Evolutionary conservation across 2,329 filamentous ascomycete species (phyloP), one percentile per base, ranked within the genome.

Genomic region (Hypoxylon sp.): DNA sequence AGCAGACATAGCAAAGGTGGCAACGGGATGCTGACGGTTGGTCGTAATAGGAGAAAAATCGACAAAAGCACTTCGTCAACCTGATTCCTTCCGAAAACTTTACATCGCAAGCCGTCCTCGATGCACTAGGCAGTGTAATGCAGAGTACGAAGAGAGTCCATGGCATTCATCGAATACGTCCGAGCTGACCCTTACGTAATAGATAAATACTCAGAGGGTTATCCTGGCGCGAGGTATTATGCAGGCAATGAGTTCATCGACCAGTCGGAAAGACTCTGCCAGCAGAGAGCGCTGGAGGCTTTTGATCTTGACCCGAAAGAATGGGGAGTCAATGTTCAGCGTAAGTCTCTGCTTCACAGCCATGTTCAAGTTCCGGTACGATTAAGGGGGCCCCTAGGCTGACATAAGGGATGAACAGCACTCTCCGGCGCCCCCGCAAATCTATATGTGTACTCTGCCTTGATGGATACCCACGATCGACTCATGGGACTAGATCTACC

Each of bases 201-300:
- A 91, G 92, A 98, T 81, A 98, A 99, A 80, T 99, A 99, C 82
- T 98, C 96, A 0, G 96, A 99, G 80, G 96, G 96, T 53, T 99
- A 99, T 75, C 96, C 95, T 30, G 96, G 96, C 60, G 95, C 95
- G 65, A 87, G 95, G 77, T 98, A 98, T 83, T 98, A 98, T 77
- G 95, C 95, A 56, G 95, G 95, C 70, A 98, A 98, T 79, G 92
- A 97, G 80, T 93, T 94, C 79, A 98, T 98, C 75, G 95, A 98
- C 76, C 87, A 93, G 75, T 88, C 95, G 4, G 95, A 98, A 82
- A 84, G 91, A 48, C 84, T 97, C 49, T 98, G 95, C 80, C 96
- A 98, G 82, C 86, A 93, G 77, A 89, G 95, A 74, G 96, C 96
- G 16, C 84, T 98, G 11, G 89, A 97, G 80, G 89, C 95, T 0